Evolutionary conservation across 2,329 filamentous ascomycete species (phyloP), one percentile per base, ranked within the genome.

Genomic region (Cercospora zeae-maydis): DNA sequence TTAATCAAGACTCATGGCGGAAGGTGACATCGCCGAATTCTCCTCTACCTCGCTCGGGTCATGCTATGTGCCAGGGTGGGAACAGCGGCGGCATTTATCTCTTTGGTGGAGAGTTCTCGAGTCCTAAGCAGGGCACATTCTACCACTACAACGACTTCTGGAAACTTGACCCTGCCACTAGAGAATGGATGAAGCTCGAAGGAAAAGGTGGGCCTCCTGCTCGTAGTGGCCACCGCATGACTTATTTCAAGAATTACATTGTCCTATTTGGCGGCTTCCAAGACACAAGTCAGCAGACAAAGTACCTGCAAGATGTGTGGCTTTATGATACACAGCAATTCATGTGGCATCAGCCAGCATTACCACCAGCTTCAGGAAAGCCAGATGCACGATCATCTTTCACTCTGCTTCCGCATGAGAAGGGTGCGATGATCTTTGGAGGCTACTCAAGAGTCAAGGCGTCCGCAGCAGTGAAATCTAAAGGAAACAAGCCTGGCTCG

Each of bases 141-240:
- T 97, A 99, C 76, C 95, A 99, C 78, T 99, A 99, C 80, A 96
- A 96, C 73, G 95, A 98, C 78, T 98, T 99, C 76, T 99, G 95
- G 93, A 84, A 89, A 55, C 84, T 98, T 47, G 93, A 98, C 73
- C 90, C 93, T 0, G 84, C 83, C 8, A 88, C 86, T 7, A 84
- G 92, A 71, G 95, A 99, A 79, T 99, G 95, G 95, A 90, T 87
- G 61, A 89, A 93, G 65, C 82, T 99, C 34, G 95, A 99, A 76
- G 83, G 83, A 1, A 88, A 88, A 79, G 90, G 90, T 63, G 91
- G 90, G 76, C 84, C 84, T 36, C 93, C 93, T 39, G 92, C 93
- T 2, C 83, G 95, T 68, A 96, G 91, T 75, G 95, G 95, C 3
- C 74, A 76, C 65, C 67, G 71, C 69, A 96, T 99, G 92, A 96